These are phyloP conservation scores for Francoa sonchifolia DNA, from an alignment of 441 rosid genomes.

Conservation along the genomic window DNA sequence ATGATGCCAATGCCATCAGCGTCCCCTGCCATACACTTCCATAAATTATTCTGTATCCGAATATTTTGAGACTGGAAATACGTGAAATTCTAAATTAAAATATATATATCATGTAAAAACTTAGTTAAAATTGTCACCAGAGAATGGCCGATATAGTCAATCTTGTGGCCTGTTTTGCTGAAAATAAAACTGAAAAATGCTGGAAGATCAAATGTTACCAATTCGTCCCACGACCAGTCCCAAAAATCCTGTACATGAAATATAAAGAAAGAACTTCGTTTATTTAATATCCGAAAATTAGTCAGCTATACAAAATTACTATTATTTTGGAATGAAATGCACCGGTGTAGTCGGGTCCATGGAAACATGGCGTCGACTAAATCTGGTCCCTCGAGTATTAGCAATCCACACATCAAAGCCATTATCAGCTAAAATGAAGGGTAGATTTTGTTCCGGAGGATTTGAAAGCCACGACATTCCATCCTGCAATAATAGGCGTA, in stretches of 20 bases:
- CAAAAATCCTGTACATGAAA: constrained; percentile 74
- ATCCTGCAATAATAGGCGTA: too few species aligned
- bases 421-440: constrained; percentile 66
- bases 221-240: constrained; percentile 94
- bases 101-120: not conserved
- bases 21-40: constrained; percentile 46
- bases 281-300: too few species aligned
- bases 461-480: constrained; percentile 88
- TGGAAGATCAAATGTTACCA: constrained; percentile 58
- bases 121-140: constrained; percentile 28
- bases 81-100: not conserved
- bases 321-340: not conserved
- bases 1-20: constrained; percentile 56
- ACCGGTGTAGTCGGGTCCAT: constrained; percentile 40
- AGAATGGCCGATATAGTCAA: constrained; percentile 84
- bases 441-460: constrained; percentile 68
- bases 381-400: constrained; percentile 77
- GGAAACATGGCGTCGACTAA: constrained; percentile 45
- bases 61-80: not conserved
- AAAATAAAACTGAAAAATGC: constrained; percentile 53
- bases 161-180: constrained; percentile 50
- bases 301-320: not conserved
- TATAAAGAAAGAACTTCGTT: too few species aligned
- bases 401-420: constrained; percentile 95
- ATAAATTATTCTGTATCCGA: not conserved